These are phyloP conservation scores for Cladochytrium replicatum DNA, from an alignment of 192 early-diverging fungal genomes.

Conservation along the genomic window DNA sequence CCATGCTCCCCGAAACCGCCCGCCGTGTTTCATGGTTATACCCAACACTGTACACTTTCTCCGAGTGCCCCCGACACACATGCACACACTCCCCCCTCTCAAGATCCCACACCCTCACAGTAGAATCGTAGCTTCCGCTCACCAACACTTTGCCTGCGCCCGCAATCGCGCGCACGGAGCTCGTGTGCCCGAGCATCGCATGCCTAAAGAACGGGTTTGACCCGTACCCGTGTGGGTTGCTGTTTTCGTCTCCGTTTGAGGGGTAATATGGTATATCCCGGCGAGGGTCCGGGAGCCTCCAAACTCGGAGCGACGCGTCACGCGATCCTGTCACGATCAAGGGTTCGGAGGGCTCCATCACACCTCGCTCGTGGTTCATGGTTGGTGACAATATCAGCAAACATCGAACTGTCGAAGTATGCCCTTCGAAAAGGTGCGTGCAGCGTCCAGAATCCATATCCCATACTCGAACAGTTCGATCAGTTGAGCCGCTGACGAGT, in stretches of 20 bases:
- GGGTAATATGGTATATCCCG: constrained; percentile 40
- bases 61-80: constrained; percentile 71
- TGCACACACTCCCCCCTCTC: constrained; percentile 57
- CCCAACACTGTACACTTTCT: constrained; percentile 94
- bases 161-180: constrained; percentile 89
- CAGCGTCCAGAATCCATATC: constrained; percentile 82
- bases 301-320: constrained; percentile 88
- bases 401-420: constrained; percentile 90
- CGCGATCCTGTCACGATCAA: constrained; percentile 91
- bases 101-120: constrained; percentile 88
- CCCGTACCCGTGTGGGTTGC: constrained; percentile 1
- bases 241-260: not conserved
- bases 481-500: constrained; percentile 89
- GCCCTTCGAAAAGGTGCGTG: constrained; percentile 90
- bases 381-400: too few species aligned
- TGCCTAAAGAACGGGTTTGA: constrained; percentile 84
- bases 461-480: constrained; percentile 93
- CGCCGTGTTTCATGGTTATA: constrained; percentile 70
- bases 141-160: constrained; percentile 77
- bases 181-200: constrained; percentile 73
- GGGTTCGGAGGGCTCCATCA: constrained; percentile 51
- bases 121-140: constrained; percentile 85
- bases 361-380: too few species aligned
- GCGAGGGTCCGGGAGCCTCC: constrained; percentile 76
- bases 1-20: constrained; percentile 91